A percentile compares a stretch with the other conserved stretches of the same genome.
These are phyloP conservation scores for Malassezia slooffiae DNA, from an alignment of 1,284 basidiomycete genomes.

Conservation along the genomic window DNA sequence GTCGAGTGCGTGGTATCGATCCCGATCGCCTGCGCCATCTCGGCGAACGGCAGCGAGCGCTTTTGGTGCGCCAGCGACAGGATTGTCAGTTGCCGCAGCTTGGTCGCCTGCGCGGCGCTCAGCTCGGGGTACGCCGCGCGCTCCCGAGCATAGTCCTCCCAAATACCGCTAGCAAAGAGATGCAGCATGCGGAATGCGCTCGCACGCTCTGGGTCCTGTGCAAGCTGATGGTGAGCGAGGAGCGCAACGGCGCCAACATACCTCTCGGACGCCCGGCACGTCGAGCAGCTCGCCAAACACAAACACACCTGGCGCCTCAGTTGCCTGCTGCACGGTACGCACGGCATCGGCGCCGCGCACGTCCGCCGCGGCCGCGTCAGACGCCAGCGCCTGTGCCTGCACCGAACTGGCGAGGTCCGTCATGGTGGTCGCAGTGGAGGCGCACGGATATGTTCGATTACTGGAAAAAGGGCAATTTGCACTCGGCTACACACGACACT, in stretches of 20 bases:
- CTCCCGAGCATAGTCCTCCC: constrained; percentile 10
- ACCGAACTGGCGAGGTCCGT: too few species aligned
- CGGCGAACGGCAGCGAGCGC: background rate
- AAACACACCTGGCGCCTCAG: background rate
- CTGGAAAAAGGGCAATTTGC: too few species aligned
- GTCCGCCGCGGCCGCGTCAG: too few species aligned
- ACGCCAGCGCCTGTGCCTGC: too few species aligned
- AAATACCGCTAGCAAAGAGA: constrained; percentile 8
- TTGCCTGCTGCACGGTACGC: background rate
- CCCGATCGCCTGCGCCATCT: background rate
- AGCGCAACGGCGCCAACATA: background rate
- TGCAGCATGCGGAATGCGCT: background rate
- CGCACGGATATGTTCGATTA: too few species aligned
- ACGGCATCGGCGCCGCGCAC: background rate
- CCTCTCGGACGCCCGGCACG: background rate
- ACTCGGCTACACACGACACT: too few species aligned
- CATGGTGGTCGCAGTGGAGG: too few species aligned
- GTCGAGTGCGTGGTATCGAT: background rate
- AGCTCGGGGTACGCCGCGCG: background rate
- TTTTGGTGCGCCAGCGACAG: background rate
- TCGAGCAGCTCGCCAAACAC: constrained; percentile 1
- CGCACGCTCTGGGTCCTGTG: background rate
- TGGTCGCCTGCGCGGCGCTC: background rate
- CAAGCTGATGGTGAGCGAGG: constrained; percentile 3
- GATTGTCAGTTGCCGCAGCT: constrained; percentile 14